These are phyloP conservation scores for Kwoniella mangroviensis DNA, from an alignment of 768 basidiomycete genomes.

Conservation along the genomic window DNA sequence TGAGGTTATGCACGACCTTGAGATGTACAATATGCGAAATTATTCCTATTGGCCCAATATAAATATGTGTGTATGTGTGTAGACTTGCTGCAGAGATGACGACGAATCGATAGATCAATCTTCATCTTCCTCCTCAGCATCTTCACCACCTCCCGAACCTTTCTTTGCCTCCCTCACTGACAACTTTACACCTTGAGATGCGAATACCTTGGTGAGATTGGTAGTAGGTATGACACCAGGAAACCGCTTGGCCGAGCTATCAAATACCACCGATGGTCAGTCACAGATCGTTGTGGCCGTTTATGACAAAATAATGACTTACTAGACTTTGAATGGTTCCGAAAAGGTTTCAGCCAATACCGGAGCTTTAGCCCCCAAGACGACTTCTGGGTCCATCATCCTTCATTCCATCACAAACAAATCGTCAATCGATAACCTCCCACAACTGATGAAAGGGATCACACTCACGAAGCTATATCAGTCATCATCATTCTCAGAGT, in stretches of 20 bases:
- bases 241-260: constrained; percentile 83
- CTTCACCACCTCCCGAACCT: constrained; percentile 16
- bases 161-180: constrained; percentile 28
- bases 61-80: too few species aligned
- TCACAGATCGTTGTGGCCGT: not conserved
- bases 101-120: not conserved
- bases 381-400: constrained; percentile 55
- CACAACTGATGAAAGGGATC: too few species aligned
- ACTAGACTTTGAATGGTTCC: constrained; percentile 78
- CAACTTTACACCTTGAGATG: constrained; percentile 43
- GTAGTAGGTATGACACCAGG: constrained; percentile 71
- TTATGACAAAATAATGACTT: constrained; percentile 12
- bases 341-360: constrained; percentile 84
- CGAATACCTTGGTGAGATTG: constrained; percentile 45
- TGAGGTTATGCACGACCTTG: too few species aligned
- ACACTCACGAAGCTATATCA: constrained; percentile 86
- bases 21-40: too few species aligned
- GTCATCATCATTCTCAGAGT: constrained; percentile 83
- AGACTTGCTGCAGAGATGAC: too few species aligned
- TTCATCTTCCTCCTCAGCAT: constrained; percentile 23
- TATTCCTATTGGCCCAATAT: too few species aligned
- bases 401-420: constrained; percentile 55
- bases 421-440: too few species aligned
- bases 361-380: constrained; percentile 58
- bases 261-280: constrained; percentile 5